Evolutionary conservation across 176 grass and related monocot genomes (phyloP).

Genomic region (barley (Hordeum vulgare)): MorexV3_pseudomolecules_assembly NC_058518.1:447071269-447071768

Average conservation of each 20-base stretch:
- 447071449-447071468: background rate
- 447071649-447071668: background rate
- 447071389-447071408: background rate
- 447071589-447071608: background rate
- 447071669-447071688: background rate
- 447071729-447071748: background rate
- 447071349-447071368: background rate
- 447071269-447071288: background rate
- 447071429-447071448: constrained; percentile 1
- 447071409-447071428: constrained; percentile 4
- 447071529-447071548: background rate
- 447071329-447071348: background rate
- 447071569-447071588: background rate
- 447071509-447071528: background rate
- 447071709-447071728: background rate
- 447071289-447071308: background rate
- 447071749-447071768: background rate
- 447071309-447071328: background rate
- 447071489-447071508: background rate
- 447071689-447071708: background rate
- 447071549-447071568: background rate
- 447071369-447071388: background rate
- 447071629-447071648: background rate
- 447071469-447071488: background rate
- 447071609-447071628: background rate